These are phyloP conservation scores for Rhodocollybia butyracea DNA, from an alignment of 768 basidiomycete species.

Conservation along the genomic window DNA sequence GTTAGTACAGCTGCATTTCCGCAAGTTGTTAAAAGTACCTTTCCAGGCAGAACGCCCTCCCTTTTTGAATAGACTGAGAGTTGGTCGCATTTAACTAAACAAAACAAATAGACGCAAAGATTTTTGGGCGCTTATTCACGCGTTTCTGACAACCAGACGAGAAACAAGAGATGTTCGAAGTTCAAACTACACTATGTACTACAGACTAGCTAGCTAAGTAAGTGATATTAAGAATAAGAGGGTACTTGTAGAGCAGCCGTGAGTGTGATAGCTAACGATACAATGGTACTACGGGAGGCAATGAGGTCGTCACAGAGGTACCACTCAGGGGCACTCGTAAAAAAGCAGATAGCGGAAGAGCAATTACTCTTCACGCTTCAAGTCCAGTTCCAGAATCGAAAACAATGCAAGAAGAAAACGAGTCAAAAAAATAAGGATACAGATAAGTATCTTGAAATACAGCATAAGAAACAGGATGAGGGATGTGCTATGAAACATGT, in stretches of 20 bases:
- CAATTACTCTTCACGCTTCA: background rate
- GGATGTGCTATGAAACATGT: background rate
- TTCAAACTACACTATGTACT: no score
- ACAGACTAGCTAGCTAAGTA: background rate
- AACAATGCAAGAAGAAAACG: background rate
- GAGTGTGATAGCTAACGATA: background rate
- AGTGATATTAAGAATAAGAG: background rate
- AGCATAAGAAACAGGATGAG: background rate
- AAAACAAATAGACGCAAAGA: background rate
- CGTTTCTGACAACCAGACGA: background rate
- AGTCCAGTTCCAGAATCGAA: background rate
- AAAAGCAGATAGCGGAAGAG: background rate
- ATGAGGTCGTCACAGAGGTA: background rate
- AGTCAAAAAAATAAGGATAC: background rate
- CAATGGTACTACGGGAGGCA: no score
- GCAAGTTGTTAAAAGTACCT: slow-evolving; percentile 37
- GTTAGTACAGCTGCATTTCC: background rate
- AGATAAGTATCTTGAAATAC: background rate
- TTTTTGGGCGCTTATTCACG: background rate
- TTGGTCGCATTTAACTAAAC: slow-evolving; percentile 59
- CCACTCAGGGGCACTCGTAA: background rate
- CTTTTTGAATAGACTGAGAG: slow-evolving; percentile 49
- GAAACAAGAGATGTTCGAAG: no score
- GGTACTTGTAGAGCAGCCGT: no score
- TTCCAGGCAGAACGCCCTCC: slow-evolving; percentile 83